These are phyloP conservation scores for Huntiella omanensis DNA, from an alignment of 2,329 filamentous ascomycete genomes.

Conservation along the genomic window DNA sequence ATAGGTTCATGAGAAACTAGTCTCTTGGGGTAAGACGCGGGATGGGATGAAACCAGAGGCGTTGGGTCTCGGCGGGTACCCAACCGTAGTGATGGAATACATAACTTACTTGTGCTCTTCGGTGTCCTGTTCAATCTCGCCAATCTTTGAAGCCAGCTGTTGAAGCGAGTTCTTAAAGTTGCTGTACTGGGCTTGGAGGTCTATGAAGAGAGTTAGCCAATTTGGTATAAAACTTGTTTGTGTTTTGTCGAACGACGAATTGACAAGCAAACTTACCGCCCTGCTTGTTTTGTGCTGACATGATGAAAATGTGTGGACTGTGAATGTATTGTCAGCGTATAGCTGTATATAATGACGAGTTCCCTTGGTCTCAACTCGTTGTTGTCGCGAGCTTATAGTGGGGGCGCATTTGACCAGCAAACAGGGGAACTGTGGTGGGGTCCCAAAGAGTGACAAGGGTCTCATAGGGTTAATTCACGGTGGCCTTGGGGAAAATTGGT, in stretches of 20 bases:
- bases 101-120: conserved; percentile 87
- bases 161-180: conserved; percentile 67
- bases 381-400: background rate
- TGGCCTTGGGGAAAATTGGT: background rate
- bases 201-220: conserved; percentile 24
- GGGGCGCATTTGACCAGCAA: background rate
- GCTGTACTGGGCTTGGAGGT: conserved; percentile 62
- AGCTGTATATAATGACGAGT: background rate
- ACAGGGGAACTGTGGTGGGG: background rate
- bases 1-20: background rate
- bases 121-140: conserved; percentile 89
- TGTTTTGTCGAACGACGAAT: background rate
- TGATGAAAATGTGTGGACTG: conserved; percentile 14
- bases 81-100: background rate
- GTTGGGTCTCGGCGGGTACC: background rate
- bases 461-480: background rate
- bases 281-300: conserved; percentile 44
- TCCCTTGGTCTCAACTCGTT: no score
- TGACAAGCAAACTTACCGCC: conserved; percentile 35
- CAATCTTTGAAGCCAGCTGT: conserved; percentile 87
- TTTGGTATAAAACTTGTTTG: conserved; percentile 1
- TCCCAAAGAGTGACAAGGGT: background rate
- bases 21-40: background rate
- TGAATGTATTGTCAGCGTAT: background rate
- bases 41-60: background rate